These are phyloP conservation scores for Xenoacremonium recifei DNA, from an alignment of 2,329 filamentous ascomycete genomes.

Conservation along the genomic window DNA sequence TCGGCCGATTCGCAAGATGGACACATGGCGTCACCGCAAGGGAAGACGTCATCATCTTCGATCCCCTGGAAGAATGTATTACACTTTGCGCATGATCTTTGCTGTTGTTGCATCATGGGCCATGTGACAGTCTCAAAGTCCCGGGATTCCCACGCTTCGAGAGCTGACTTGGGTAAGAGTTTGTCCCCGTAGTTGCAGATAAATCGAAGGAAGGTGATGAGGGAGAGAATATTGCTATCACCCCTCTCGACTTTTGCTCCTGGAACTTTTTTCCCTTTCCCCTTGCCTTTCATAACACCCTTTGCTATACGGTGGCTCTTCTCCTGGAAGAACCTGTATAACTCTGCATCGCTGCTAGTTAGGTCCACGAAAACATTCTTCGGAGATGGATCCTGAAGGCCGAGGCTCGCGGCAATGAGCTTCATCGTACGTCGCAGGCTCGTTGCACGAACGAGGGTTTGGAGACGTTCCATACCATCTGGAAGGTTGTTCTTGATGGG, in stretches of 20 bases:
- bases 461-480: not conserved
- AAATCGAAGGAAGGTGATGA: constrained; percentile 23
- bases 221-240: constrained; percentile 17
- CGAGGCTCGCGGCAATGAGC: not conserved
- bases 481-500: not conserved
- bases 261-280: too few species aligned
- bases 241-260: not conserved
- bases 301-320: too few species aligned
- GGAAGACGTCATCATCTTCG: too few species aligned
- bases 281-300: too few species aligned
- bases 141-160: constrained; percentile 15
- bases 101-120: constrained; percentile 5
- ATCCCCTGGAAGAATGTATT: too few species aligned
- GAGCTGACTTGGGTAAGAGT: constrained; percentile 16
- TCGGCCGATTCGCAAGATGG: too few species aligned
- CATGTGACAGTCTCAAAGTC: constrained; percentile 4
- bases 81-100: too few species aligned
- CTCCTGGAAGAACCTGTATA: not conserved
- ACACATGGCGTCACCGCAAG: too few species aligned
- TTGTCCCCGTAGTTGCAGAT: constrained; percentile 31
- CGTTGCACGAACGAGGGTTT: not conserved
- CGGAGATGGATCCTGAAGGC: too few species aligned
- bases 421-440: not conserved
- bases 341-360: not conserved
- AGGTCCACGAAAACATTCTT: too few species aligned